These are phyloP conservation scores for Litsea cubeba DNA, from an alignment of 164 flowering plant species.

Conservation along the genomic window DNA sequence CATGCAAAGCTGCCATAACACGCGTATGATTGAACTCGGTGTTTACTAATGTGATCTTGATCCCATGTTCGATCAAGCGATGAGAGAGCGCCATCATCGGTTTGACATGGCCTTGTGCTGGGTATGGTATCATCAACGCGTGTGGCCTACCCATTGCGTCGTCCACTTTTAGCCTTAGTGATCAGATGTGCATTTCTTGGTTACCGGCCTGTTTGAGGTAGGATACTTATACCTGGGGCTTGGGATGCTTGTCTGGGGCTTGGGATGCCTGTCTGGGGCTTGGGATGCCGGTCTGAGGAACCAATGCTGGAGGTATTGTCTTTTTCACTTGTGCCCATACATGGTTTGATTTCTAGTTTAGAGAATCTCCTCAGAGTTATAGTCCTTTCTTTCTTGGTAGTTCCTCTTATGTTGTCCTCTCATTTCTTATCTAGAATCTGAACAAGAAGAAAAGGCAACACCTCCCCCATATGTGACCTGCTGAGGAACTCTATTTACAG, in stretches of 20 bases:
- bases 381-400: too few species aligned
- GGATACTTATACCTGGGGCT: not conserved
- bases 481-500: too few species aligned
- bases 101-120: slow-evolving; percentile 27
- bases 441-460: too few species aligned
- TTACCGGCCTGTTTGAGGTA: not conserved
- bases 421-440: too few species aligned
- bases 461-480: too few species aligned
- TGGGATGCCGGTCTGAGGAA: too few species aligned
- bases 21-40: slow-evolving; percentile 3
- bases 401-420: too few species aligned
- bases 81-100: slow-evolving; percentile 27
- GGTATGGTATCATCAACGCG: slow-evolving; percentile 21
- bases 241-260: too few species aligned
- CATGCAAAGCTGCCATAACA: not conserved
- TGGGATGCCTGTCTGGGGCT: not conserved
- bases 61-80: slow-evolving; percentile 21
- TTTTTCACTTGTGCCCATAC: too few species aligned
- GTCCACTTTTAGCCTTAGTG: not conserved
- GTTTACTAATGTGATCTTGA: slow-evolving; percentile 18
- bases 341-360: too few species aligned
- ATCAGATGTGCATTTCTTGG: not conserved
- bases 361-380: too few species aligned
- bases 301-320: too few species aligned
- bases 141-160: slow-evolving; percentile 18